Evolutionary conservation across 495 filamentous ascomycete genomes (phyloP).

Genomic region (Sabuloglossum arenarium): DNA sequence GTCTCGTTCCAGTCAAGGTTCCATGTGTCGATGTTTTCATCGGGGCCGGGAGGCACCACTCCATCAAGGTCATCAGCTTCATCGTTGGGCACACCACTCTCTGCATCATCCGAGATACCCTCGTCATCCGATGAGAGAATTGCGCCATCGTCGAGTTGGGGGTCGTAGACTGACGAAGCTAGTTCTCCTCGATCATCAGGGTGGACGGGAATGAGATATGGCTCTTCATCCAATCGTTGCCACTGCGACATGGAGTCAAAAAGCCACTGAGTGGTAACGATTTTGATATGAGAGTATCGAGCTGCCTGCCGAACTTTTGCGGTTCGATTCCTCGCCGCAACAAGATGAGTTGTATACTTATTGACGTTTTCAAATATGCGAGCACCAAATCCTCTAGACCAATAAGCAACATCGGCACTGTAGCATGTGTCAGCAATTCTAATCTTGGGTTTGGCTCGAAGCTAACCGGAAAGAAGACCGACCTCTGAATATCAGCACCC

Average conservation of each 20-base stretch:
- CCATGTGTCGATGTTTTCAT: conserved; percentile 1
- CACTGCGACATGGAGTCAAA: conserved; percentile 60
- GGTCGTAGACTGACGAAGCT: conserved; percentile 12
- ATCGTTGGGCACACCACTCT: not conserved
- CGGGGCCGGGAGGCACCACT: not conserved
- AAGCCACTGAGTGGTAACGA: conserved; percentile 82
- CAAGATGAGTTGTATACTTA: conserved; percentile 40
- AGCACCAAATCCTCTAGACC: conserved; percentile 72
- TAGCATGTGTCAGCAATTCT: conserved; percentile 6
- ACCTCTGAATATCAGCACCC: conserved; percentile 45
- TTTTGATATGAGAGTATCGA: conserved; percentile 52
- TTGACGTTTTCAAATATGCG: conserved; percentile 37
- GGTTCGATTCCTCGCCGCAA: conserved; percentile 61
- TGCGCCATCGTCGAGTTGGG: not conserved
- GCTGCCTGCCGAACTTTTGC: conserved; percentile 69
- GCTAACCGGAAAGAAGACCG: conserved; percentile 10
- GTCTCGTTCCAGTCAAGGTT: conserved; percentile 5
- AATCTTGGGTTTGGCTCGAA: not conserved
- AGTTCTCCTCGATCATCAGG: conserved; percentile 33
- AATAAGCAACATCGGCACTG: conserved; percentile 62
- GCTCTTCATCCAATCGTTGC: conserved; percentile 49
- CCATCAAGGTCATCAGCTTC: conserved; percentile 6
- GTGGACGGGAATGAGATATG: conserved; percentile 47
- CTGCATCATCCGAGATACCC: not conserved
- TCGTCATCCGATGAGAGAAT: conserved; percentile 4